Percentiles rank a stretch among this genome's conserved stretches.
These are phyloP conservation scores for Moringa oleifera DNA, from an alignment of 345 rosid genomes.

Conservation along the genomic window DNA sequence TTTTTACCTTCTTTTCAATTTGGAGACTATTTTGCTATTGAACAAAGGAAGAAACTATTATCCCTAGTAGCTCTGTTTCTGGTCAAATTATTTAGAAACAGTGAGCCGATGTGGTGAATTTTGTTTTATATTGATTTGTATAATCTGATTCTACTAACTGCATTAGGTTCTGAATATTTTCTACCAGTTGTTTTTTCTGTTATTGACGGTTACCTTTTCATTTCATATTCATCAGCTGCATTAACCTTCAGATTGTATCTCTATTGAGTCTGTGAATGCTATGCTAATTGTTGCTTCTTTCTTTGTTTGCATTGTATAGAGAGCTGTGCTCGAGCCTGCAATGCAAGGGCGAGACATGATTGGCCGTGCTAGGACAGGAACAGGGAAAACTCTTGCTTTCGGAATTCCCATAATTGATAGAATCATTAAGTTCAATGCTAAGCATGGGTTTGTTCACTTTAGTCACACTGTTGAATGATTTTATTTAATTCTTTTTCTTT, in stretches of 20 bases:
- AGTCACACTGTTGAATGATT: background rate
- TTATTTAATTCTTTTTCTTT: background rate
- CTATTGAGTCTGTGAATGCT: background rate
- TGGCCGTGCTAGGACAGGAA: slow-evolving; percentile 94
- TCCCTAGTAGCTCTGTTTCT: background rate
- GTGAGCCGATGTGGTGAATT: background rate
- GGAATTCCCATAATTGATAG: slow-evolving; percentile 86
- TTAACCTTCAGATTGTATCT: background rate
- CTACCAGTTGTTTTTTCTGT: background rate
- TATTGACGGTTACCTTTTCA: background rate
- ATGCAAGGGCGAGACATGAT: slow-evolving; percentile 96
- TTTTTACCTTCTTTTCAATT: too few species aligned
- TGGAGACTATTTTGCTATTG: too few species aligned
- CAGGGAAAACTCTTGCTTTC: slow-evolving; percentile 96
- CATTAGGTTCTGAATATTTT: background rate
- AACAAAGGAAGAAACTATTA: too few species aligned
- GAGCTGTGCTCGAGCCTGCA: slow-evolving; percentile 92
- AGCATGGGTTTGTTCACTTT: slow-evolving; percentile 66
- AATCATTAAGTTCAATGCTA: slow-evolving; percentile 67
- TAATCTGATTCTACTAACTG: background rate
- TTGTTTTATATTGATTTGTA: background rate
- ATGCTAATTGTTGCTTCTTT: background rate
- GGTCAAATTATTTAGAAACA: background rate
- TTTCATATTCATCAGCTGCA: too few species aligned
- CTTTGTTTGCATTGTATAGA: slow-evolving; percentile 30